These are phyloP conservation scores for Saccharomycopsis babjevae DNA, from an alignment of 805 yeast species.

Conservation along the genomic window DNA sequence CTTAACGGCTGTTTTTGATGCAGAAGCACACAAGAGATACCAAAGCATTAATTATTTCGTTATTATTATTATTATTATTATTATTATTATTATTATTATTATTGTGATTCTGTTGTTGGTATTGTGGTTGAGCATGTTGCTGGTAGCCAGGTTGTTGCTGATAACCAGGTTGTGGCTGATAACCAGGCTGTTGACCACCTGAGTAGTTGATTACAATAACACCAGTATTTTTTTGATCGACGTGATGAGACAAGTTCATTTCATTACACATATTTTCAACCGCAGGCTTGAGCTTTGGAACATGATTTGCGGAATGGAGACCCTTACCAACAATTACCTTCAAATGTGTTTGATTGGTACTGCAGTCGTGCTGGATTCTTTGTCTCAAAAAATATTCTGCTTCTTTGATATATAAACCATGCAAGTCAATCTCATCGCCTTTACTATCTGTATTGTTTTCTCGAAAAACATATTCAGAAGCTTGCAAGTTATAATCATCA, in stretches of 20 bases:
- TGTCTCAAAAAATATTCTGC: constrained; percentile 69
- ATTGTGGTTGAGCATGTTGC: constrained; percentile 21
- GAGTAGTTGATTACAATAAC: constrained; percentile 47
- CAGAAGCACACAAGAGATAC: constrained; percentile 29
- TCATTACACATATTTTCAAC: constrained; percentile 67
- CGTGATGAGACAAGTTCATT: constrained; percentile 46
- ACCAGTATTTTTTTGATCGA: constrained; percentile 70
- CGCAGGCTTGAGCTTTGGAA: constrained; percentile 86
- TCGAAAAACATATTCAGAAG: constrained; percentile 82
- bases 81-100: constrained; percentile 20
- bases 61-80: constrained; percentile 20
- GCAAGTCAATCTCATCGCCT: constrained; percentile 81
- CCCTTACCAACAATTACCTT: constrained; percentile 93
- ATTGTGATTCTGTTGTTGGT: constrained; percentile 21
- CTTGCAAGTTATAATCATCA: constrained; percentile 62
- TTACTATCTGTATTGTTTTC: constrained; percentile 85
- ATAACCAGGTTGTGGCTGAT: constrained; percentile 22
- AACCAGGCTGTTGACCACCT: constrained; percentile 21
- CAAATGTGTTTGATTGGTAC: constrained; percentile 47
- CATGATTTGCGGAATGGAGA: constrained; percentile 66
- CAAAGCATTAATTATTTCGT: constrained; percentile 19
- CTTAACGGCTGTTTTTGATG: constrained; percentile 21
- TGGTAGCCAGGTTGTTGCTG: constrained; percentile 17
- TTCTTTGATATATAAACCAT: constrained; percentile 84
- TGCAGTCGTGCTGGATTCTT: constrained; percentile 56